These are phyloP conservation scores for Talaromyces sp. DNA, from an alignment of 2,329 filamentous ascomycete species.

Conservation along the genomic window DNA sequence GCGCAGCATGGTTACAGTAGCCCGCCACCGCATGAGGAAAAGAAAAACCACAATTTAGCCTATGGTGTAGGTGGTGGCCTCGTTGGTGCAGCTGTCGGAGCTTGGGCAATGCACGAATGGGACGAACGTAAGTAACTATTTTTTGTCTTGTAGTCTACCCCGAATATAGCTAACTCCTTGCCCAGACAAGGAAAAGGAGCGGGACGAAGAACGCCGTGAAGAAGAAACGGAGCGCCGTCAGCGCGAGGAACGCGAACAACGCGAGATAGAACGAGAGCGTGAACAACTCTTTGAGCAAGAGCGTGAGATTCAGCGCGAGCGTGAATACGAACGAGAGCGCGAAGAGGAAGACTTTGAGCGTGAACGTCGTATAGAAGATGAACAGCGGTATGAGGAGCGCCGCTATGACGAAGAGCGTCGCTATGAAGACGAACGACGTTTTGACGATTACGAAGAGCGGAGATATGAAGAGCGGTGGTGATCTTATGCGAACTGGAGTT, in stretches of 20 bases:
- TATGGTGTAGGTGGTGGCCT: conserved; percentile 7
- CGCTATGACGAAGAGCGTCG: conserved; percentile 3
- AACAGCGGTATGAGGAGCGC: background rate
- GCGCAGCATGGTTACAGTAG: conserved; percentile 1
- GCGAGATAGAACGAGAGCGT: conserved; percentile 4
- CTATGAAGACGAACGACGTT: conserved; percentile 3
- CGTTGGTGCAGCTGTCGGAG: conserved; percentile 5
- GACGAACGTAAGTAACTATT: conserved; percentile 4
- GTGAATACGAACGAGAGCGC: conserved; percentile 3
- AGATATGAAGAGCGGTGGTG: conserved; percentile 7
- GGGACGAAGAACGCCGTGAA: conserved; percentile 8
- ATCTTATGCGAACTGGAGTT: background rate
- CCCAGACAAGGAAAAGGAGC: conserved; percentile 7
- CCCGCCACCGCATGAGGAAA: background rate
- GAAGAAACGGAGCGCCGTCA: background rate
- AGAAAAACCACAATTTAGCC: conserved; percentile 7
- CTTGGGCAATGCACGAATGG: conserved; percentile 10
- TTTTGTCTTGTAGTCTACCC: too few species aligned
- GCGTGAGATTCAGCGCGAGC: conserved; percentile 3
- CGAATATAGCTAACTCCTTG: background rate
- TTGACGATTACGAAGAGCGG: conserved; percentile 3
- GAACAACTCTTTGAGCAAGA: conserved; percentile 4
- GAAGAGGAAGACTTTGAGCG: background rate
- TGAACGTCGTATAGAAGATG: too few species aligned
- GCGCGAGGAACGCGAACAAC: background rate